Base-by-base conservation (phyloP, 441 rosid species). In the Euphorbia celastroides region DNA sequence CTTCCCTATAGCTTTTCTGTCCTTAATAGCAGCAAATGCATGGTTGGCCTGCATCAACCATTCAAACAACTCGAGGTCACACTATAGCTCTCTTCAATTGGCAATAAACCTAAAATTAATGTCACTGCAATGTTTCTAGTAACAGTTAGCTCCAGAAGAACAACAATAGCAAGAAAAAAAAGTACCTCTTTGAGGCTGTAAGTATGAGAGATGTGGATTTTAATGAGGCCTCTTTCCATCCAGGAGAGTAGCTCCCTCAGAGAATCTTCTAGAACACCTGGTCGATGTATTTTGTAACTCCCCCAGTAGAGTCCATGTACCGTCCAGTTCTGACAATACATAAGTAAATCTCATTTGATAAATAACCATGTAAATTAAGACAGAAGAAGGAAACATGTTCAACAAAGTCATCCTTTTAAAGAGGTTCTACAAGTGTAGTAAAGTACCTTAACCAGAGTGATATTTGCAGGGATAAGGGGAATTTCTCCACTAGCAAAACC, bases 221-320 rank as follows among this genome's bases (percentile, higher is more conserved):
- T 85, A 70, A 93, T 85, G 73, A 77, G 70, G 62, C 93, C 96
- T 76, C 62, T 82, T 3, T 79, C 75, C 78, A 88, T 68, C 99
- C 97, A 93, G 57, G 89, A 89, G 36, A 91, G 87, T 55, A 89
- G 84, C 78, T 89, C 97, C 62, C 30, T 79, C 19, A 88, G 64
- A 58, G 97, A 91, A 70, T 86, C 93, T 74, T 82, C 80, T 23
- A 91, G 88, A 36, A 91, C 85, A 62, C 1, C 66, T 0, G 96
- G 93, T 44, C 55, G 81, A 72, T 91, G 90, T 67, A 81, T 74
- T 31, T 46, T 75, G 77, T 91, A 80, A 86, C 97, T 89, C 22
- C 96, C 97, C 97, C 97, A 89, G 77, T 89, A 91, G 67, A 93
- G 95, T 73, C 99, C 99, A 67, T 93, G 99, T 59, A 93, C 82